These are phyloP conservation scores for Penicillium vulpinum DNA, from an alignment of 2,329 filamentous ascomycete species.

Conservation along the genomic window DNA sequence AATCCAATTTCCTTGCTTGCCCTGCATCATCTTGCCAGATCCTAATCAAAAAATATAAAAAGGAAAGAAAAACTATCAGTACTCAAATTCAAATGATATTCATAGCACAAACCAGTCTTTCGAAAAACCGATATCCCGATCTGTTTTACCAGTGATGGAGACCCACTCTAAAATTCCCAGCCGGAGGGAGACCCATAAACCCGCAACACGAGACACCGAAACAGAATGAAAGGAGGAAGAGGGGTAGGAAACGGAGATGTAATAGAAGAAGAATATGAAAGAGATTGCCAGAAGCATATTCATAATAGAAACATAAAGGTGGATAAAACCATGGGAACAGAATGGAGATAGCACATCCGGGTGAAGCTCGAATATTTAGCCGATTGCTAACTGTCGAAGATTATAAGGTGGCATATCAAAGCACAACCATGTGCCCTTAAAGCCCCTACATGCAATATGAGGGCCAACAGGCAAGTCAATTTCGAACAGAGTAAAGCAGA, in stretches of 20 bases:
- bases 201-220: constrained; percentile 22
- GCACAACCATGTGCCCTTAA: background rate
- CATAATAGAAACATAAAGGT: constrained; percentile 11
- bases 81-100: constrained; percentile 10
- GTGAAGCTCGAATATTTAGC: background rate
- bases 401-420: background rate
- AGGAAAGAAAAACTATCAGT: constrained; percentile 2
- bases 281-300: constrained; percentile 6
- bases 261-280: background rate
- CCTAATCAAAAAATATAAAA: background rate
- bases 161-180: constrained; percentile 32
- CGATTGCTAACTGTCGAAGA: background rate
- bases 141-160: constrained; percentile 41
- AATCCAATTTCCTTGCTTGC: constrained; percentile 4
- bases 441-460: background rate
- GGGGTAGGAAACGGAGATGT: background rate
- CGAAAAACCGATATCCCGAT: constrained; percentile 19
- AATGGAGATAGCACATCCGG: background rate
- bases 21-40: background rate
- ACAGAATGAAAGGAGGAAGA: constrained; percentile 1
- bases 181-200: constrained; percentile 27
- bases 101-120: constrained; percentile 18
- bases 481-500: background rate
- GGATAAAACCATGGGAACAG: constrained; percentile 4
- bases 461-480: background rate